These are phyloP conservation scores for Zangia roseola DNA, from an alignment of 768 basidiomycete species.

Conservation along the genomic window DNA sequence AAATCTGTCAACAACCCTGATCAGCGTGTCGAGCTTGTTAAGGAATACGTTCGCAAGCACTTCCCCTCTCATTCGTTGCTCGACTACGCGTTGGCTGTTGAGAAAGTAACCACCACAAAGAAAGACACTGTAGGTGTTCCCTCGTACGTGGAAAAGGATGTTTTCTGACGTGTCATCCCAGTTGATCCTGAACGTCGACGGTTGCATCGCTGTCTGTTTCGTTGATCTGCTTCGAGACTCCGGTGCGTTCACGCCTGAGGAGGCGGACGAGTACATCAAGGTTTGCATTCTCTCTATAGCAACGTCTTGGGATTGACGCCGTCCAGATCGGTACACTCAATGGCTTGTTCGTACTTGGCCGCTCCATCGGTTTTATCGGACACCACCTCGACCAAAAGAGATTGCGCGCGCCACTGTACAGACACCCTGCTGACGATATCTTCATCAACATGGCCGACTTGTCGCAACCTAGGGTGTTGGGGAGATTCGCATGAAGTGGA, in stretches of 20 bases:
- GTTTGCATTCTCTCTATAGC: conserved; percentile 22
- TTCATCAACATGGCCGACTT: conserved; percentile 93
- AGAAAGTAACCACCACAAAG: conserved; percentile 97
- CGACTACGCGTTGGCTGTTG: conserved; percentile 94
- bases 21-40: conserved; percentile 88
- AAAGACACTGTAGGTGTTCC: conserved; percentile 76
- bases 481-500: conserved; percentile 28
- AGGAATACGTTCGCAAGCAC: conserved; percentile 93
- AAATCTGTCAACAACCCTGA: conserved; percentile 98
- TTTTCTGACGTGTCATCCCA: conserved; percentile 23
- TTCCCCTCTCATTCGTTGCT: conserved; percentile 94
- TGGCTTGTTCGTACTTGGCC: conserved; percentile 95
- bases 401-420: conserved; percentile 88
- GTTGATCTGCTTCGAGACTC: conserved; percentile 90
- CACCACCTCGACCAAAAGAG: conserved; percentile 97
- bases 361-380: conserved; percentile 97
- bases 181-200: conserved; percentile 96
- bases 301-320: background rate
- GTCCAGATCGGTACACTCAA: conserved; percentile 83
- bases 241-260: conserved; percentile 93
- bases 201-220: conserved; percentile 94
- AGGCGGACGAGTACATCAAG: conserved; percentile 97
- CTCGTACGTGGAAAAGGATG: background rate
- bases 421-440: conserved; percentile 93
- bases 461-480: conserved; percentile 77